Base-by-base conservation (phyloP, 495 filamentous ascomycete genomes). In the Sordaria brevicollis region DNA sequence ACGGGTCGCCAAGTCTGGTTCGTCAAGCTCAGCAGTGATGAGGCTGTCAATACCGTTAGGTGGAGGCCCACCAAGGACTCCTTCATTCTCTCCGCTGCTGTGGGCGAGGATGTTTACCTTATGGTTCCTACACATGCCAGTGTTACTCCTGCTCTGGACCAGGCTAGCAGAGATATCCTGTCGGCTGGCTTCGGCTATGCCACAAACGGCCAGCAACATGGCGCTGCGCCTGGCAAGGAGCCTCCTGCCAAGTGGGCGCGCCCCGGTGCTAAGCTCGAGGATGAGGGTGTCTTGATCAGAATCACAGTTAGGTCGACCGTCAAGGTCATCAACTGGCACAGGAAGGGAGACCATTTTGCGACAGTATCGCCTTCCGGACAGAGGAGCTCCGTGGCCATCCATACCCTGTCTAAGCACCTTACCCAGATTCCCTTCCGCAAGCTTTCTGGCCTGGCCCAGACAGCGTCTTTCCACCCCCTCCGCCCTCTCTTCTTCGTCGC, bases 361-460 rank as follows among this genome's bases (percentile, higher is more conserved):
- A 97, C 93, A 7, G 92, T 97, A 54, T 96, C 93, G 65, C 93
- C 95, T 67, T 77, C 83, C 71, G 85, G 92, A 71, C 84, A 94
- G 81, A 82, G 89, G 79, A 81, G 88, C 83, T 92, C 96, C n/a
- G 91, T 99, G 65, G 89, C 93, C 35, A 97, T 99, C 76, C 95
- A 99, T 83, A 96, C 94, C 1, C 83, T 99, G 72, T 93, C 92
- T 57, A 96, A 94, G 78, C 95, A 99, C 82, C 85, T 92, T 34
- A 96, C 95, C 0, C 96, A 99, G 79, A 89, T 92, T 74, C 95
- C 95, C 65, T 97, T 98, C 88, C 90, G 92, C 65, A 93, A 93
- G 77, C 88, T 91, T 35, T 86, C 88, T 67, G 94, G 94, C 70
- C 86, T 95, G 69, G 86, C 94, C 8, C 96, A 98, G 83, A 90